Conservation (phyloP, 176 grass and related monocot species). For the Phragmites australis region DNA sequence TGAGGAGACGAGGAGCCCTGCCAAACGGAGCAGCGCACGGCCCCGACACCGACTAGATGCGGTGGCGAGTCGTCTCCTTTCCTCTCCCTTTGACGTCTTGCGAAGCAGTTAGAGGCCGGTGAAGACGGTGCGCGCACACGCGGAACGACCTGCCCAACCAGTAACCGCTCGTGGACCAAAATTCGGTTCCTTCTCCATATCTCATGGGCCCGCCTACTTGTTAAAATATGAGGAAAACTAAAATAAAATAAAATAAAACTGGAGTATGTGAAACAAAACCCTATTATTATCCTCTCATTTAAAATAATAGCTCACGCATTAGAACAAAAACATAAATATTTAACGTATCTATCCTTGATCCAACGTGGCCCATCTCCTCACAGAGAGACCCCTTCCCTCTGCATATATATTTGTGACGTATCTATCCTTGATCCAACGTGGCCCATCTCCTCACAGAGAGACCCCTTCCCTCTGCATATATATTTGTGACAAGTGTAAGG, state of each 20-base stretch:
- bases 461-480: too few relatives aligned
- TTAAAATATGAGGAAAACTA: neutral
- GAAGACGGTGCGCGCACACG: conserved; percentile 22
- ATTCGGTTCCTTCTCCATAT: neutral
- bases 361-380: too few relatives aligned
- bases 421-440: too few relatives aligned
- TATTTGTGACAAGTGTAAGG: too few relatives aligned
- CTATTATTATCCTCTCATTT: too few relatives aligned
- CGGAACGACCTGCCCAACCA: neutral
- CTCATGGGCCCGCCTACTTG: neutral
- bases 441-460: too few relatives aligned
- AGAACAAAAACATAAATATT: too few relatives aligned
- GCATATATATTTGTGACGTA: too few relatives aligned
- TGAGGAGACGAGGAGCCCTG: conserved; percentile 17
- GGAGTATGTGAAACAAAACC: neutral
- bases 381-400: too few relatives aligned
- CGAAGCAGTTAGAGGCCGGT: conserved; percentile 13
- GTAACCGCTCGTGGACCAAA: conserved; percentile 43
- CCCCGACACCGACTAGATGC: conserved; percentile 17
- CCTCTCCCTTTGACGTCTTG: conserved; percentile 9
- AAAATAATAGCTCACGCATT: too few relatives aligned
- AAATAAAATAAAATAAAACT: neutral
- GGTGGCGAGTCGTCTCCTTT: neutral
- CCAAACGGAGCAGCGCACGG: conserved; percentile 10
- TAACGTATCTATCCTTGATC: too few relatives aligned